Base-by-base conservation (phyloP, 306 rosid species). In the Pachyrhizus erosus region DNA sequence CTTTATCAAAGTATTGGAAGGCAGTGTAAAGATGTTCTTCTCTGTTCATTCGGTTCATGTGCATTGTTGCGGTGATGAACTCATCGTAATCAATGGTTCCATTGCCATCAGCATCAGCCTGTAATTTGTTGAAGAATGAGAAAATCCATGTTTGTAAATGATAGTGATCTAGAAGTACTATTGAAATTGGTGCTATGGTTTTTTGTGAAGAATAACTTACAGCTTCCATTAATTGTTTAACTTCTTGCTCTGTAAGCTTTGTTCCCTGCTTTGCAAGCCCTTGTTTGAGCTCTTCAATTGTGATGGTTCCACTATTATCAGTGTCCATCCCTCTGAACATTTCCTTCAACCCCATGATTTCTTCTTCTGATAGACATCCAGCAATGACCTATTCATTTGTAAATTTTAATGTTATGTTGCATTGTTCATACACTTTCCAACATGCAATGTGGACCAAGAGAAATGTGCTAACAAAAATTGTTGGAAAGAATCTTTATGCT, bases 71-170 rank as follows among this genome's bases (percentile, higher is more conserved):
- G 23, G 98, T 92, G 82, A 96, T 96, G 92, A 96, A 96, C 75
- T 96, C 99, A 18, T 92, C 97, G 15, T 93, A 96, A 81, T 96
- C 98, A 81, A 96, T 96, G 31, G 89, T 85, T 66, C 99, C 99
- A 68, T 96, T 89, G 17, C 99, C 98, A 83, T 96, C 99, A 7
- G 94, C 99, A 86, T 96, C 99, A 58, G 99, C 99, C 98, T 94
- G 74, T 31, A 64, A 84, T 62, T 78, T 40, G 9, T 10, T 10
- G 13, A 43, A 52, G 13, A 66, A 21, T 62, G 49, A 83, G 70
- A 72, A 83, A 78, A 20, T 13, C 1, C 24, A 23, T 27, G 15
- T 40, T 15, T 14, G 42, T 62, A 15, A 37, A 9, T 52, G 48
- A 23, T 23, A 31, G 21, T 37, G 17, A 13, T 69, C 23, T 21